phyloP scores from a whole-genome alignment of 306 rosid genomes.

The Abrus precatorius region DNA sequence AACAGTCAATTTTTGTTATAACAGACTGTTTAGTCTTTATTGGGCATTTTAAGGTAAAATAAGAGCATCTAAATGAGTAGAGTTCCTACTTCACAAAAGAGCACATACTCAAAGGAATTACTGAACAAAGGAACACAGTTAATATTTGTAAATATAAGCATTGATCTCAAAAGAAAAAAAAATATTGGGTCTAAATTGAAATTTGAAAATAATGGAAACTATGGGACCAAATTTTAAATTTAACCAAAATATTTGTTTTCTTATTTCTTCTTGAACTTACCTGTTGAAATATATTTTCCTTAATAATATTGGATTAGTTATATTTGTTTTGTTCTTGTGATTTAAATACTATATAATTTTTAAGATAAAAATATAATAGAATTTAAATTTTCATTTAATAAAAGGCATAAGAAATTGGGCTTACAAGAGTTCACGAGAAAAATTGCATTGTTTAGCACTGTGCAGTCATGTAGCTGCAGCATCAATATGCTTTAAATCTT shows the following conservation, averaged over 20 bases:
- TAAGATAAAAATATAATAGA: background rate
- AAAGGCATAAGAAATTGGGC: background rate
- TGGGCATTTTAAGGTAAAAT: background rate
- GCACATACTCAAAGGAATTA: background rate
- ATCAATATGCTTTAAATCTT: background rate
- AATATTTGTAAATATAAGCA: background rate
- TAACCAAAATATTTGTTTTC: background rate
- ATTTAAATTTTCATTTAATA: too few species aligned
- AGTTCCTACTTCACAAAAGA: background rate
- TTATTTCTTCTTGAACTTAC: background rate
- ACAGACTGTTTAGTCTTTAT: background rate
- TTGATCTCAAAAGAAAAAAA: background rate
- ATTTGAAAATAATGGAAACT: background rate
- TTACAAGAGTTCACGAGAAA: background rate
- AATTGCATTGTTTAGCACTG: too few species aligned
- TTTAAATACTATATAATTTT: background rate
- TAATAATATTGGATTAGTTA: background rate
- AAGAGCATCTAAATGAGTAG: background rate
- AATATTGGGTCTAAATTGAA: background rate
- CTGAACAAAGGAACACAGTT: background rate
- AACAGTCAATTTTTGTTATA: background rate
- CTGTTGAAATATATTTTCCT: background rate
- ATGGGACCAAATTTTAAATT: background rate
- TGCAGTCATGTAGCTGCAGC: background rate
- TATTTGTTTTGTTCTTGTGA: background rate